Conservation (phyloP, 1,284 basidiomycete species). For the Volvariella surrecta region DNA sequence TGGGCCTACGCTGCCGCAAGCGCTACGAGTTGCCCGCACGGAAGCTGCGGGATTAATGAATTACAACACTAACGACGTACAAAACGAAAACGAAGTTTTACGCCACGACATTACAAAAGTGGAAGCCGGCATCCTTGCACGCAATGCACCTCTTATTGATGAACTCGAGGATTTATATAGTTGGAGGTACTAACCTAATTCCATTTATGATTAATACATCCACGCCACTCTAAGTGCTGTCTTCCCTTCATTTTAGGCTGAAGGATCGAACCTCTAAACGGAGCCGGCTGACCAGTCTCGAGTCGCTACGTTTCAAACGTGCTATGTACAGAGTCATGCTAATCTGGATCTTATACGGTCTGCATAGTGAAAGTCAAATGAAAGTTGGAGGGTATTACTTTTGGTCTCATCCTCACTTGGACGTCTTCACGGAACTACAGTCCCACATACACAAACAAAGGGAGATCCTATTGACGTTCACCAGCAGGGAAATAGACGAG, state of each 20-base stretch:
- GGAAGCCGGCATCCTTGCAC: background rate
- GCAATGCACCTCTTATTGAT: background rate
- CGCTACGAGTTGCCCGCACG: background rate
- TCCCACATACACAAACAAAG: too few species aligned
- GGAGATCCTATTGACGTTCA: too few species aligned
- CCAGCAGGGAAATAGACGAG: too few species aligned
- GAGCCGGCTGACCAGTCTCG: background rate
- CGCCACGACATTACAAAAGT: background rate
- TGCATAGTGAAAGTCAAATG: too few species aligned
- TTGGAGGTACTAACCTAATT: background rate
- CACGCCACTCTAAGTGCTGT: too few species aligned
- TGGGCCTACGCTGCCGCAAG: background rate
- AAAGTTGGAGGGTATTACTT: too few species aligned
- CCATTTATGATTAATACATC: background rate
- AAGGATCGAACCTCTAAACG: background rate
- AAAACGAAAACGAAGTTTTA: background rate
- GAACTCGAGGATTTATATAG: background rate
- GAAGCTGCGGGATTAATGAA: background rate
- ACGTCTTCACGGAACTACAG: too few species aligned
- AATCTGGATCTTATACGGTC: background rate
- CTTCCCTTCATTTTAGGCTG: background rate
- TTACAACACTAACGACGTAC: background rate
- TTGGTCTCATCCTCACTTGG: too few species aligned
- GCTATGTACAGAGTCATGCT: background rate
- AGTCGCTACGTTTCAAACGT: background rate